Conservation (phyloP, 495 filamentous ascomycete species). For the Sabuloglossum arenarium region DNA sequence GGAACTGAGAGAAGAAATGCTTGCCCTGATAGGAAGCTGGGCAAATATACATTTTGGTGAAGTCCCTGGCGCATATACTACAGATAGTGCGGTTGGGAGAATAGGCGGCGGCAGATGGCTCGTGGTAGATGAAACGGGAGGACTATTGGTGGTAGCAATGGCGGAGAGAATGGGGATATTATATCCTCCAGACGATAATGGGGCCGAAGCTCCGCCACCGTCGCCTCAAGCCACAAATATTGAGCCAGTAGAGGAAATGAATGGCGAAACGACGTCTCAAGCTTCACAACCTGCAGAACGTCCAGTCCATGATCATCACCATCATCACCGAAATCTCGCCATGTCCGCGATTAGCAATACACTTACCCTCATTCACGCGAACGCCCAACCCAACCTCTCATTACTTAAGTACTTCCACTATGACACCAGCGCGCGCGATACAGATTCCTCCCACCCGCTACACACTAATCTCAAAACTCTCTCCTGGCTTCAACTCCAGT, state of each 20-base stretch:
- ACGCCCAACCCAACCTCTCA: constrained; percentile 72
- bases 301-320: neutral
- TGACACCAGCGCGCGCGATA: constrained; percentile 34
- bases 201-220: constrained; percentile 2
- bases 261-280: neutral
- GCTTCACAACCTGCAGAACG: neutral
- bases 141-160: constrained; percentile 66
- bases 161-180: constrained; percentile 85
- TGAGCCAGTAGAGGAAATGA: neutral
- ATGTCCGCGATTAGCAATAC: constrained; percentile 50
- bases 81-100: constrained; percentile 12
- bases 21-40: constrained; percentile 48
- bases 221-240: neutral
- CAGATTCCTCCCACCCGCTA: constrained; percentile 55
- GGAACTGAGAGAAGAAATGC: constrained; percentile 72
- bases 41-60: constrained; percentile 42
- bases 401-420: constrained; percentile 75
- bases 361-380: constrained; percentile 70
- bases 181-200: constrained; percentile 24
- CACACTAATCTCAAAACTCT: constrained; percentile 59
- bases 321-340: constrained; percentile 10
- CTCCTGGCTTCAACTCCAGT: constrained; percentile 75
- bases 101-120: constrained; percentile 53
- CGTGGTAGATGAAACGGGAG: constrained; percentile 77
- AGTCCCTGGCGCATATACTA: constrained; percentile 21